phyloP scores from a whole-genome alignment of 2,329 filamentous ascomycete genomes.

The Cephalotrichum gorgonifer region DNA sequence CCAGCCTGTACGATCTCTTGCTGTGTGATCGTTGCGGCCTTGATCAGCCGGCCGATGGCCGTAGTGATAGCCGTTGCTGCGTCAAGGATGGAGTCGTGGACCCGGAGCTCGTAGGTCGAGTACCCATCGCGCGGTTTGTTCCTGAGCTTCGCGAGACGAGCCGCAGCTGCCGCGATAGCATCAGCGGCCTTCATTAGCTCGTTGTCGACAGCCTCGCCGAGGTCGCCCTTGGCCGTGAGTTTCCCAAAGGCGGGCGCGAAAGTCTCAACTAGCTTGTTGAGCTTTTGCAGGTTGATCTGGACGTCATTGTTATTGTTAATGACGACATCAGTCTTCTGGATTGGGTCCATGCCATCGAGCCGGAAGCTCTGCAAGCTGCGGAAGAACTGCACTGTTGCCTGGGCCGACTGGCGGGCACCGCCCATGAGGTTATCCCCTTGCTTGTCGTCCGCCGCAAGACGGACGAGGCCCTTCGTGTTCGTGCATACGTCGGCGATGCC shows the following conservation, averaged over 20 bases:
- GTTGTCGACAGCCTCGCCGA: conserved; percentile 85
- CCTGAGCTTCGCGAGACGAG: conserved; percentile 80
- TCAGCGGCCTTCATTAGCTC: conserved; percentile 91
- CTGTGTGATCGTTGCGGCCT: conserved; percentile 85
- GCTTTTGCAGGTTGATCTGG: conserved; percentile 81
- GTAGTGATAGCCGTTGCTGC: conserved; percentile 88
- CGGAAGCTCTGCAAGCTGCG: conserved; percentile 88
- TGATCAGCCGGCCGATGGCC: conserved; percentile 89
- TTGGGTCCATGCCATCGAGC: conserved; percentile 76
- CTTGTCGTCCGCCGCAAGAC: conserved; percentile 91
- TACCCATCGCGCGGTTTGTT: conserved; percentile 95
- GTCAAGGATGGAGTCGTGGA: conserved; percentile 90
- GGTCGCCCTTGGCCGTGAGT: conserved; percentile 69
- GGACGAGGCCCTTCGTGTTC: conserved; percentile 90
- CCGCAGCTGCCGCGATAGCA: conserved; percentile 85
- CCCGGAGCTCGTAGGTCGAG: conserved; percentile 90
- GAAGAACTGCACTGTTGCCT: conserved; percentile 89
- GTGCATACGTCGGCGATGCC: conserved; percentile 88
- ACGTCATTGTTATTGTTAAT: conserved; percentile 97
- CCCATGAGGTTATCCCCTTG: conserved; percentile 79
- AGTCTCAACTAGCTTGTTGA: conserved; percentile 86
- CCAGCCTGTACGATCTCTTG: conserved; percentile 95
- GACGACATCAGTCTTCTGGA: conserved; percentile 93
- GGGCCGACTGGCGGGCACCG: conserved; percentile 73
- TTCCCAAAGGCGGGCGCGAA: conserved; percentile 84